These are phyloP conservation scores for Pyrrhoderma noxium DNA, from an alignment of 1,284 basidiomycete species.

Conservation along the genomic window DNA sequence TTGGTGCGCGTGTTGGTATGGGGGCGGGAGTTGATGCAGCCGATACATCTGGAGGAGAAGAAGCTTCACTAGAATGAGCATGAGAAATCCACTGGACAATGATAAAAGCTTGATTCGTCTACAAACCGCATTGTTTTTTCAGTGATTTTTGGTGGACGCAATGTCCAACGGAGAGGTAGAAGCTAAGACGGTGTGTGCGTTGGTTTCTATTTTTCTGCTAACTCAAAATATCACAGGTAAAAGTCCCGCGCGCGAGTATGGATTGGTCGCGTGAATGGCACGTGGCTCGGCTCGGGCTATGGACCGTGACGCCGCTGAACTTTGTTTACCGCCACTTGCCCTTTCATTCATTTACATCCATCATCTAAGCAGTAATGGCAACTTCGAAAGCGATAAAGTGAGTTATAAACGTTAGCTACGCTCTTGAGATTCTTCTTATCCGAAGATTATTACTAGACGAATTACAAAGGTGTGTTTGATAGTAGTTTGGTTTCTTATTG, in stretches of 20 bases:
- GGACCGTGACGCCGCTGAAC: not conserved
- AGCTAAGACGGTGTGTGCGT: no score
- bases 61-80: conserved; percentile 17
- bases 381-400: no score
- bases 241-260: not conserved
- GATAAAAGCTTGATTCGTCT: not conserved
- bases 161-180: no score
- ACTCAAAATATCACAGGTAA: not conserved
- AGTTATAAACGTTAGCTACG: no score
- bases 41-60: conserved; percentile 32
- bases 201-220: no score
- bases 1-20: conserved; percentile 13
- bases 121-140: not conserved
- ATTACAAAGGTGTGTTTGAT: conserved; percentile 1
- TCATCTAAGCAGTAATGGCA: no score
- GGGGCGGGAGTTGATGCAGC: conserved; percentile 27
- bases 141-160: no score
- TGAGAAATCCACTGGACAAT: not conserved
- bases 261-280: no score
- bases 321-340: not conserved
- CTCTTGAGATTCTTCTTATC: no score
- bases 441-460: not conserved
- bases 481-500: no score
- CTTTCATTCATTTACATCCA: not conserved
- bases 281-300: not conserved